Evolutionary conservation across 805 yeast species (phyloP).

Genomic region (Clavispora asparagi): DNA sequence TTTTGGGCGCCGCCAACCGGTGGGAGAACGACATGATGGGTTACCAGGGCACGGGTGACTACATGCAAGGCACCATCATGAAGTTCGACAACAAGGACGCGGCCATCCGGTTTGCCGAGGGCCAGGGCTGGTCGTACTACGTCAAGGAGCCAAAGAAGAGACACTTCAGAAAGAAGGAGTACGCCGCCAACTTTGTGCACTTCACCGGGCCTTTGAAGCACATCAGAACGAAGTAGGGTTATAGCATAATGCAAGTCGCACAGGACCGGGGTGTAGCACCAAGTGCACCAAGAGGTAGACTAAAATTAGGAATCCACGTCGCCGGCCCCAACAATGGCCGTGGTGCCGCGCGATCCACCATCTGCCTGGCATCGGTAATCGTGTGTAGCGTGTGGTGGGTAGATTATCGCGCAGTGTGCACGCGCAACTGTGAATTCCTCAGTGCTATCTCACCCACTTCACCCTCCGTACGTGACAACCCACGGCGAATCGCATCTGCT

Average conservation of each 20-base stretch:
- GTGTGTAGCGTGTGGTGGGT: too few relatives aligned
- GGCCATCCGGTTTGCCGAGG: slow-evolving; percentile 72
- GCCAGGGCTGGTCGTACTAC: slow-evolving; percentile 82
- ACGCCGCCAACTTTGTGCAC: slow-evolving; percentile 67
- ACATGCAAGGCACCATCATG: slow-evolving; percentile 74
- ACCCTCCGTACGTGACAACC: background rate
- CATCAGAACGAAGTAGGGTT: slow-evolving; percentile 65
- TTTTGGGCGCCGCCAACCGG: slow-evolving; percentile 67
- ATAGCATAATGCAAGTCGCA: background rate
- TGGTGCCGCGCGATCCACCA: too few relatives aligned
- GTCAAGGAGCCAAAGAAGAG: slow-evolving; percentile 78
- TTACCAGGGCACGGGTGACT: slow-evolving; percentile 73
- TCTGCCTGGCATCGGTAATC: too few relatives aligned
- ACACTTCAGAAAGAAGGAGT: slow-evolving; percentile 69
- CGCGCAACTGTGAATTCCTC: background rate
- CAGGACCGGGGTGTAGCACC: background rate
- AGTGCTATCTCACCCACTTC: background rate
- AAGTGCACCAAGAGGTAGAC: too few relatives aligned
- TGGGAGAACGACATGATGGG: slow-evolving; percentile 92
- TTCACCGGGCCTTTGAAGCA: slow-evolving; percentile 68
- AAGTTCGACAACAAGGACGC: slow-evolving; percentile 71
- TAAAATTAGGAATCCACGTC: too few relatives aligned
- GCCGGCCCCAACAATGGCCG: too few relatives aligned
- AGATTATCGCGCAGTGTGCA: too few relatives aligned
- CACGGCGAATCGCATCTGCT: background rate